Evolutionary conservation across 78 protist genomes (phyloP).

Genomic region (Bigelowiella natans): DNA sequence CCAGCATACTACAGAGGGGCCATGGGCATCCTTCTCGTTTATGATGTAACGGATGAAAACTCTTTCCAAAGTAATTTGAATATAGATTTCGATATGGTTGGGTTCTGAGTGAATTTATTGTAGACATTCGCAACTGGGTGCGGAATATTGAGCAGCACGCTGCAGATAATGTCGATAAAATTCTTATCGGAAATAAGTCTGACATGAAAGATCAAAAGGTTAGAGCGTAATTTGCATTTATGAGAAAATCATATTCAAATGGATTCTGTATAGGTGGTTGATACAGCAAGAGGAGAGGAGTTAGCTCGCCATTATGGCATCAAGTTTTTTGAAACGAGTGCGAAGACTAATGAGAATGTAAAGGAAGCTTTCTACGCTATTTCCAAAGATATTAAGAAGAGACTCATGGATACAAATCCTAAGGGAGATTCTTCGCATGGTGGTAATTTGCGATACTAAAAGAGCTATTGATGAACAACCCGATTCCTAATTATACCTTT

Average conservation of each 20-base stretch:
- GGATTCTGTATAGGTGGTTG: not conserved
- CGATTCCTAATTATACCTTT: too few species aligned
- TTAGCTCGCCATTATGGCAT: conserved; percentile 58
- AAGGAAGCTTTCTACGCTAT: conserved; percentile 28
- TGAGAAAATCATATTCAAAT: too few species aligned
- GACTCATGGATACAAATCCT: not conserved
- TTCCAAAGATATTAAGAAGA: not conserved
- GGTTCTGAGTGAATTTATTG: not conserved
- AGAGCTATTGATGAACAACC: too few species aligned
- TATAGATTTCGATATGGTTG: too few species aligned
- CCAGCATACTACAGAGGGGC: conserved; percentile 15
- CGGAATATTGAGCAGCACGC: conserved; percentile 11
- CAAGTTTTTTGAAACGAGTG: conserved; percentile 43
- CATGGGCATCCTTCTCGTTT: conserved; percentile 13
- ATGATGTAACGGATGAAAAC: conserved; percentile 2
- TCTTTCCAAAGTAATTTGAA: not conserved
- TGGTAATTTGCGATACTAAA: too few species aligned
- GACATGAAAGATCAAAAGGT: conserved; percentile 7
- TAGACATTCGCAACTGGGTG: conserved; percentile 17
- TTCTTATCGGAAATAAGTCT: conserved; percentile 7
- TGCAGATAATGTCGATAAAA: not conserved
- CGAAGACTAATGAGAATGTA: conserved; percentile 50
- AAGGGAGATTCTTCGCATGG: too few species aligned
- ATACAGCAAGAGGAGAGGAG: not conserved
- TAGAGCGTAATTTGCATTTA: too few species aligned